Base-by-base conservation (phyloP, 495 filamentous ascomycete genomes). In the Aspergillus ostianus region DNA sequence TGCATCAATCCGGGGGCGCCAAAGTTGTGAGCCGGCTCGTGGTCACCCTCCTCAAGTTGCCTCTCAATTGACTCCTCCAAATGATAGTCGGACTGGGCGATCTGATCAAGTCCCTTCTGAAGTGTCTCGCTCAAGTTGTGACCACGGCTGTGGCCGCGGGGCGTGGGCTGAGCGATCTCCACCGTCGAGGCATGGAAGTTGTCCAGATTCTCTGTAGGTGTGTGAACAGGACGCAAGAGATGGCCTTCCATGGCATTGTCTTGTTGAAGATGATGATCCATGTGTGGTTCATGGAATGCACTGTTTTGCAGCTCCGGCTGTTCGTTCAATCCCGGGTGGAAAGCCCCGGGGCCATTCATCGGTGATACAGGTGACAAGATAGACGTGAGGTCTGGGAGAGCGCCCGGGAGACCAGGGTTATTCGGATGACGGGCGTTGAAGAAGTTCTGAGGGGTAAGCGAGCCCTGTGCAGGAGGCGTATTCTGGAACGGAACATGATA, bases 101-200 rank as follows among this genome's bases (percentile, higher is more conserved):
- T 87, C 21, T 79, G 77, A 52, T 95, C 90, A 48, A 96, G 85
- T 61, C 95, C 92, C 66, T 87, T 86, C 70, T 97, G 91, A 27
- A 97, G 78, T 32, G 84, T 90, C 57, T 85, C 83, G 59, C 86
- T 89, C 45, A 87, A 72, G 62, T 90, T 88, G 51, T 88, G 86
- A 46, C 74, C 73, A 51, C 64, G 67, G 44, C 74, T 76, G 61
- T 87, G 86, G 20, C 84, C 82, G 55, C 83, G 82, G 47, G 88
- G 87, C 45, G 82, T 86, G 10, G 87, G 88, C 47, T 84, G 80
- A 51, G 83, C 85, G 67, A 90, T 84, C 47, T 85, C 80, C 21
- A 75, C 75, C 59, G 70, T 80, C 32, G 71, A 79, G n/a, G 73
- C 66, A 32, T 78, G 77, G 70, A 78, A 79, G 47, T 78, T 70